Base-by-base conservation (phyloP, 2,329 filamentous ascomycete species). In the Orbilia javanica region DNA sequence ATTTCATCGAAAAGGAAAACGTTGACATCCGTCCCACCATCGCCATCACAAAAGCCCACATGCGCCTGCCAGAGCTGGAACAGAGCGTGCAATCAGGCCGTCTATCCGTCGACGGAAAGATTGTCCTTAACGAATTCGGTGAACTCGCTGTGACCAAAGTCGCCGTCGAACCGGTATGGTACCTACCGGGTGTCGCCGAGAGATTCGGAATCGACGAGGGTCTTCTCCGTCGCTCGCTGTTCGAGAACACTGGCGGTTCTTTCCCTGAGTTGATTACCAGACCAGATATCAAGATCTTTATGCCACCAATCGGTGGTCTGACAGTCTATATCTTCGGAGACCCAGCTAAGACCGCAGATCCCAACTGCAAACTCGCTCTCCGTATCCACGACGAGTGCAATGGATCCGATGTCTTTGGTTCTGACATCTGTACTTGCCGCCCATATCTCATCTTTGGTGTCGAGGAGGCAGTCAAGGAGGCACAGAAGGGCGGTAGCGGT, bases 241-340 rank as follows among this genome's bases (percentile, higher is more conserved):
- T 98, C 83, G 96, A 98, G 83, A 92, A 97, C 82, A 98, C 94
- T 0, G 96, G 96, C 70, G 96, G 96, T 69, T 97, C 93, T 80
- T 99, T 97, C 84, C 96, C 96, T 1, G 96, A 99, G 87, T 88
- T 98, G 79, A 97, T 99, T 83, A 99, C 96, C 15, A 90, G 96
- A 71, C 90, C 90, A 52, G 96, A 98, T 83, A 94, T 98, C 85
- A 98, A 99, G 85, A 86, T 97, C 52, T 99, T 98, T 86, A 86
- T 98, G 52, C 96, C 96, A 34, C 96, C 96, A 3, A 98, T 99
- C 83, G 96, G 94, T 72, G 96, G 95, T 7, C 86, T 98, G 81
- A 98, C 96, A 0, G 96, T 98, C 7, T 98, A 99, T 85, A 96
- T 93, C 84, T 99, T 99, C 83, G 96, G 96, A 52, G 94, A 97